Evolutionary conservation across 2,329 filamentous ascomycete genomes (phyloP), one percentile per base, ranked within the genome.

Genomic region (Talaromyces albobiverticillius): DNA sequence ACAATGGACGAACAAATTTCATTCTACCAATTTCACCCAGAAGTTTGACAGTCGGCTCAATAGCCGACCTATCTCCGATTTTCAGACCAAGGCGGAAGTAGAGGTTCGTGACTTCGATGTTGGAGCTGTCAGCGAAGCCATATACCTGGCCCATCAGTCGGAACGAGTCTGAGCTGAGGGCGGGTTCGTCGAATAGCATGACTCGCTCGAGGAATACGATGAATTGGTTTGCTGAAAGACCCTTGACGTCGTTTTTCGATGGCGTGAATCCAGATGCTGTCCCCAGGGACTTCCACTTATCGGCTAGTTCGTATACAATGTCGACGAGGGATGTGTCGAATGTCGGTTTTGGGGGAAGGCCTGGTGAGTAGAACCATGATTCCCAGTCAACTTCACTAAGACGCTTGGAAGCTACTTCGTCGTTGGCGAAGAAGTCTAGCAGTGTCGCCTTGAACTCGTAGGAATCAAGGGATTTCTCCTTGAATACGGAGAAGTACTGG

Each of bases 1-100:
- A 96, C 66, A 97, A 74, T 20, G 93, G 90, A 46, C 93, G 80
- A 56, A 97, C 93, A 71, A 93, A 97, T 81, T 97, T 97, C 94
- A 99, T 97, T 54, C 94, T 80, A 11, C 94, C 94, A 22, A 96
- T 91, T 50, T 81, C 80, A 29, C 89, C 89, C 36, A 97, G 77
- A 53, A 96, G 77, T 55, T 89, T 83, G 1, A 87, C 85, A 0
- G 90, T 84, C 1, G 86, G 86, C 56, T 83, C 68, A 64, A 93
- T 90, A 34, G 88, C 82, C 54, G 79, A 82, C 49, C 80, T 71
- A 63, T 91, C 89, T 54, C 85, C 82, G 11, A 89, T 88, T 63
- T 83, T 83, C 65, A 99, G 80, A 1, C 89, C 89, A 31, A 96
- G 82, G 51, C 84, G 82, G 65, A 90, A 88, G 73, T 90, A 97